These are phyloP conservation scores for Globisporangium okanoganense DNA, from an alignment of 352 stramenopile genomes.

Conservation along the genomic window DNA sequence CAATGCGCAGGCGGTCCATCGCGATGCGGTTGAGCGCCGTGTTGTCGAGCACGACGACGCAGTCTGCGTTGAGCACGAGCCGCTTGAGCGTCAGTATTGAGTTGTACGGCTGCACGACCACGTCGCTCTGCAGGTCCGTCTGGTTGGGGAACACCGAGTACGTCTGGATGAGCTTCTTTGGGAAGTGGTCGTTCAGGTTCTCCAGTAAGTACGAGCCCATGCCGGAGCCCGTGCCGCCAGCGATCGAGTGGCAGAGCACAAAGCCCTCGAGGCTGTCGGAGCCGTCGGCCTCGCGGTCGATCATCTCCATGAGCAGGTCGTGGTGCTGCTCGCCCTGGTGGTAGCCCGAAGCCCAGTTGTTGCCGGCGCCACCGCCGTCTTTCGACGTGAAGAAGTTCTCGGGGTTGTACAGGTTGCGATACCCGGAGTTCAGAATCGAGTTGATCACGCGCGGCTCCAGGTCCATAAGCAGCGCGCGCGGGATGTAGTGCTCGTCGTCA, in stretches of 20 bases:
- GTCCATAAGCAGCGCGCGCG: slow-evolving; percentile 97
- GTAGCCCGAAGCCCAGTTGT: slow-evolving; percentile 93
- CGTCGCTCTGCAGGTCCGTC: slow-evolving; percentile 91
- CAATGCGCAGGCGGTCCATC: slow-evolving; percentile 92
- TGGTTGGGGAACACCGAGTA: slow-evolving; percentile 99
- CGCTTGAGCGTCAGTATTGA: slow-evolving; percentile 99
- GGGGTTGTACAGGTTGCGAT: slow-evolving; percentile 98
- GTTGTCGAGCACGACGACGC: slow-evolving; percentile 99
- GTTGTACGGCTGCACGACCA: slow-evolving; percentile 99
- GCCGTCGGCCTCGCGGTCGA: slow-evolving; percentile 96
- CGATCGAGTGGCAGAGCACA: slow-evolving; percentile 98
- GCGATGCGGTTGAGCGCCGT: slow-evolving; percentile 97
- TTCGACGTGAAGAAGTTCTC: slow-evolving; percentile 98
- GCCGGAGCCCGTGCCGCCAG: slow-evolving; percentile 96
- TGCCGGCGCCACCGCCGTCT: slow-evolving; percentile 88
- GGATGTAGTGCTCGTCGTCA: slow-evolving; percentile 99
- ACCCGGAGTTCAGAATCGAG: slow-evolving; percentile 88
- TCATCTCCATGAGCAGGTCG: slow-evolving; percentile 99
- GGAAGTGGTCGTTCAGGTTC: slow-evolving; percentile 99
- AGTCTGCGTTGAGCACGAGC: slow-evolving; percentile 97
- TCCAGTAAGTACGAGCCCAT: slow-evolving; percentile 99
- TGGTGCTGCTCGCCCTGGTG: slow-evolving; percentile 92
- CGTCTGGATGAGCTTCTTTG: slow-evolving; percentile 99
- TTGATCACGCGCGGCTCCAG: slow-evolving; percentile 95
- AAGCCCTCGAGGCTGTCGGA: slow-evolving; percentile 97